These are phyloP conservation scores for Epichloe sp. DNA, from an alignment of 2,329 filamentous ascomycete species.

Conservation along the genomic window DNA sequence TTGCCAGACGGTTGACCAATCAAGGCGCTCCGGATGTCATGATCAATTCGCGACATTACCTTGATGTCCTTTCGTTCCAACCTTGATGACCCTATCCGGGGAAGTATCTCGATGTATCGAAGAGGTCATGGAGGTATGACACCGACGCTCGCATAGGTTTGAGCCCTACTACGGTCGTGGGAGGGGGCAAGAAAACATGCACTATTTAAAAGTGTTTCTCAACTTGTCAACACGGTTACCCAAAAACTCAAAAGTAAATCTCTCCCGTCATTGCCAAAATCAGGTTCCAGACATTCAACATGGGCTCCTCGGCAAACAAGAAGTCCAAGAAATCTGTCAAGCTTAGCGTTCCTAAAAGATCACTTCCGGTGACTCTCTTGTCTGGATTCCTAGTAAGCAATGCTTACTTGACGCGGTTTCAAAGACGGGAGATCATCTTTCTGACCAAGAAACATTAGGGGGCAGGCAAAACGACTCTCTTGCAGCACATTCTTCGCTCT, in stretches of 20 bases:
- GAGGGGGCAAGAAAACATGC: not conserved
- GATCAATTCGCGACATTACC: not conserved
- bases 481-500: conserved; percentile 54
- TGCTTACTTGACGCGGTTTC: not conserved
- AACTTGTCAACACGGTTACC: not conserved
- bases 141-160: not conserved
- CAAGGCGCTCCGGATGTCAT: conserved; percentile 1
- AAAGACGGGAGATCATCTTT: not conserved
- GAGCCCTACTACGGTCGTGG: not conserved
- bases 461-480: conserved; percentile 57
- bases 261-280: too few relatives aligned
- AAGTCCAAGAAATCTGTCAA: conserved; percentile 2
- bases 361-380: conserved; percentile 21
- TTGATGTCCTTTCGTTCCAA: conserved; percentile 1
- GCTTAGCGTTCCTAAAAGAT: conserved; percentile 8
- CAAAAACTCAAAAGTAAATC: too few relatives aligned
- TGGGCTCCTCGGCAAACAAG: not conserved
- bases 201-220: not conserved
- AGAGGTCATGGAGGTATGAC: not conserved
- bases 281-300: not conserved
- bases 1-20: not conserved
- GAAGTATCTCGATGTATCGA: conserved; percentile 1
- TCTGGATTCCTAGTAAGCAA: conserved; percentile 20
- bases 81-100: conserved; percentile 3
- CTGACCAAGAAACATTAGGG: conserved; percentile 30